A percentile compares a stretch with the other conserved stretches of the same genome.
These are phyloP conservation scores for Elaeis guineensis DNA, from an alignment of 176 grass and related monocot species.

Conservation along the genomic window DNA sequence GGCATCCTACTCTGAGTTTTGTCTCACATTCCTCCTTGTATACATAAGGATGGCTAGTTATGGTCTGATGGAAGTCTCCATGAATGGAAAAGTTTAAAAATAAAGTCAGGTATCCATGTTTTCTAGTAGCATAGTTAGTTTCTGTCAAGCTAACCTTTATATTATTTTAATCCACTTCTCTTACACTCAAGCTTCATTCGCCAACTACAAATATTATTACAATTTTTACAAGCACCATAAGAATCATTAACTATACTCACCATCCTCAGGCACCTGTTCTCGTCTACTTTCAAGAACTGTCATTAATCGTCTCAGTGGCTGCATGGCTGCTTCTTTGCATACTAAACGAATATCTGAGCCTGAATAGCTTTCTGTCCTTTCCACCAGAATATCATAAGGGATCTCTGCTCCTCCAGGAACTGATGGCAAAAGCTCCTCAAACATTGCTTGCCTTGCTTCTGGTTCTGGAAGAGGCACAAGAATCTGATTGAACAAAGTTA, in stretches of 20 bases:
- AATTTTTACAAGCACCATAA: no score
- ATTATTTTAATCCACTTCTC: no score
- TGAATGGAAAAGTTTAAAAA: no score
- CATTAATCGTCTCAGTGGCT: conserved; percentile 81
- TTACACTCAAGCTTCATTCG: no score
- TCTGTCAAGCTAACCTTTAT: no score
- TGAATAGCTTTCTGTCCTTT: conserved; percentile 84
- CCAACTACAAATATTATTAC: no score
- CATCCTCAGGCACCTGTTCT: conserved; percentile 47
- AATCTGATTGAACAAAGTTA: conserved; percentile 41
- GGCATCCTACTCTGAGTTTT: no score
- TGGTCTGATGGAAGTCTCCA: no score
- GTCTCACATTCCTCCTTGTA: no score
- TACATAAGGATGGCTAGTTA: no score
- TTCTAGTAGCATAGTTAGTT: no score
- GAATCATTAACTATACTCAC: conserved; percentile 31
- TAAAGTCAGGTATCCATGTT: no score
- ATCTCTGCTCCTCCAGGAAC: conserved; percentile 40
- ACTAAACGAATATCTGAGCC: conserved; percentile 93
- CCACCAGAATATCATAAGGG: conserved; percentile 58
- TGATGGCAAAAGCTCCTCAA: conserved; percentile 67
- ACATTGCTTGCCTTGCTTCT: conserved; percentile 83
- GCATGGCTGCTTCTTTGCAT: conserved; percentile 98
- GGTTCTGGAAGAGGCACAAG: conserved; percentile 89
- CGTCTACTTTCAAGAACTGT: conserved; percentile 47